phyloP scores from a whole-genome alignment of 345 rosid species.

The Lumnitzera littorea region DNA sequence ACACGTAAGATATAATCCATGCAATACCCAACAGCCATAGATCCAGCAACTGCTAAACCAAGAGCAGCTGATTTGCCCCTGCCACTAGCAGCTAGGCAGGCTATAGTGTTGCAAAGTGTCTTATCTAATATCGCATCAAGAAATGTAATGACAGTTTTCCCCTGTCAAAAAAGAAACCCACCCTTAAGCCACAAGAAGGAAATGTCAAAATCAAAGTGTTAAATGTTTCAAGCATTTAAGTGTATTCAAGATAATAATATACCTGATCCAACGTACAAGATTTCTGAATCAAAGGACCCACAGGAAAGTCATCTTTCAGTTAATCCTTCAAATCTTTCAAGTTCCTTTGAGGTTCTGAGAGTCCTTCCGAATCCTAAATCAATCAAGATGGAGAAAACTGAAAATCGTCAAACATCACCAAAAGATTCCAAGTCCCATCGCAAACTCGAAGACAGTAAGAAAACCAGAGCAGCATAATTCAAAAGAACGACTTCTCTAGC shows the following conservation, averaged over 20 bases:
- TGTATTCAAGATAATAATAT: too few species aligned
- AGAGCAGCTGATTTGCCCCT: conserved; percentile 99
- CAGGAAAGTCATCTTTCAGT: conserved; percentile 79
- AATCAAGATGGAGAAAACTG: conserved; percentile 5
- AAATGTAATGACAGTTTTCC: conserved; percentile 79
- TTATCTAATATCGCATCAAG: conserved; percentile 91
- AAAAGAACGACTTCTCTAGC: too few species aligned
- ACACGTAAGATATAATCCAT: not conserved
- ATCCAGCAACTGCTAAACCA: conserved; percentile 85
- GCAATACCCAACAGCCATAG: conserved; percentile 84
- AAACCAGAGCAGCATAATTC: not conserved
- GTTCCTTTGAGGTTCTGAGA: conserved; percentile 77
- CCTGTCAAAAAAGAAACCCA: conserved; percentile 36
- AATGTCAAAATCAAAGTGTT: not conserved
- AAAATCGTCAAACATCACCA: not conserved
- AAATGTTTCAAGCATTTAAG: conserved; percentile 5
- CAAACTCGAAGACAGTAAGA: conserved; percentile 1
- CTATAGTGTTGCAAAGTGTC: conserved; percentile 73
- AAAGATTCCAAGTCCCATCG: not conserved
- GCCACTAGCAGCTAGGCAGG: conserved; percentile 95
- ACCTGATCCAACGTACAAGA: conserved; percentile 98
- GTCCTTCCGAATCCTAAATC: conserved; percentile 75
- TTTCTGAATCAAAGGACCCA: conserved; percentile 82
- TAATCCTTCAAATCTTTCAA: conserved; percentile 81
- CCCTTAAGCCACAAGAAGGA: conserved; percentile 6